These are phyloP conservation scores for Cyamopsis tetragonoloba DNA, from an alignment of 306 rosid species.

Conservation along the genomic window DNA sequence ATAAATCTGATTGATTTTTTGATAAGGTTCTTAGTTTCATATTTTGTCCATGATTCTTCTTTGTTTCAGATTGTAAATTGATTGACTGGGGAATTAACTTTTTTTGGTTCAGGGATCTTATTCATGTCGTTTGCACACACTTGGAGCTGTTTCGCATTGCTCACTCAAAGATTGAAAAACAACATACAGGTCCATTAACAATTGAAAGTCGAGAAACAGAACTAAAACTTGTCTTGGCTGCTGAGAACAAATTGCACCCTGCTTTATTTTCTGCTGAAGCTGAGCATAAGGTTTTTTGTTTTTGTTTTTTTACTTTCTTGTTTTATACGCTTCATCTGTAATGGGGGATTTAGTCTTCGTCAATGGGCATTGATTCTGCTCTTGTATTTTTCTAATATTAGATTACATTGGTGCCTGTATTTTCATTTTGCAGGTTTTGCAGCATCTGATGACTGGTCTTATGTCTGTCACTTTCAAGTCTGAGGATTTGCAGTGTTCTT, in stretches of 20 bases:
- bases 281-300: constrained; percentile 96
- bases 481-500: constrained; percentile 83
- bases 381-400: constrained; percentile 8
- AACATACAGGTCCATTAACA: constrained; percentile 46
- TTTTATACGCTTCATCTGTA: constrained; percentile 15
- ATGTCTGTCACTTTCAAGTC: constrained; percentile 69
- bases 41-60: constrained; percentile 8
- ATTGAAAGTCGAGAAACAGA: constrained; percentile 67
- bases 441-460: constrained; percentile 88
- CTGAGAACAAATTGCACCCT: constrained; percentile 92
- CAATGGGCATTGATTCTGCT: constrained; percentile 7
- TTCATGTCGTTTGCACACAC: constrained; percentile 72
- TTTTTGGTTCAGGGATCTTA: constrained; percentile 76
- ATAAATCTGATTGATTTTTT: constrained; percentile 89
- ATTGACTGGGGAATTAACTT: constrained; percentile 37
- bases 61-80: constrained; percentile 11
- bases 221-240: constrained; percentile 58
- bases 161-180: constrained; percentile 64
- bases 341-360: constrained; percentile 21
- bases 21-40: constrained; percentile 60
- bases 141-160: constrained; percentile 85
- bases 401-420: constrained; percentile 32
- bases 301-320: constrained; percentile 23
- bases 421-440: constrained; percentile 70
- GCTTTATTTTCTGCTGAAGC: constrained; percentile 97